Evolutionary conservation across 768 basidiomycete species (phyloP), one percentile per base, ranked within the genome.

Genomic region (Auricularia cornea): DNA sequence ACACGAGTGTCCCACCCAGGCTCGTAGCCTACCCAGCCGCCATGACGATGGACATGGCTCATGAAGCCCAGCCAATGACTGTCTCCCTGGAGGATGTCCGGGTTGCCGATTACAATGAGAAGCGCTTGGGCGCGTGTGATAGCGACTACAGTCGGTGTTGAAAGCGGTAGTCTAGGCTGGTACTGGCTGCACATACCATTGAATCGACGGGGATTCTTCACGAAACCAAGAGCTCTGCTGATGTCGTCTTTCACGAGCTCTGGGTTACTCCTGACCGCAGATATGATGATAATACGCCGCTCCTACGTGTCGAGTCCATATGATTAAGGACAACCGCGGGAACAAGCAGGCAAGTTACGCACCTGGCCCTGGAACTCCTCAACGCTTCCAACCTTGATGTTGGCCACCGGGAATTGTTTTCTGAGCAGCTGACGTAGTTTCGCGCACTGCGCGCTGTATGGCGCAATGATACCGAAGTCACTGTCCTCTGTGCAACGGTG

Each of bases 291-390:
- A 32, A 78, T 72, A 4, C 71, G 70, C 63, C 66, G 31, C 59
- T 81, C 35, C 35, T 38, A 14, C 10, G 16, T 8, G 35, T 10
- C 35, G n/a, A n/a, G n/a, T n/a, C n/a, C n/a, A n/a, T n/a, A n/a
- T n/a, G n/a, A n/a, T n/a, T n/a, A n/a, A n/a, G n/a, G n/a, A n/a
- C n/a, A n/a, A n/a, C n/a, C n/a, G n/a, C n/a, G n/a, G n/a, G n/a
- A n/a, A n/a, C n/a, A n/a, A n/a, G n/a, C n/a, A n/a, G n/a, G n/a
- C n/a, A n/a, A n/a, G n/a, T n/a, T 38, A 38, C 35, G 8, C 0
- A 38, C 83, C 72, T 85, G 83, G 8, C 85, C 86, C 69, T 87
- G 86, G 72, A 85, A 86, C 63, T 85, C 84, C 66, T 87, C 86
- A 0, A 85, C 84, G 23, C 82, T 84, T 20, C 85, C 86, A 18